A percentile compares a stretch with the other conserved stretches of the same genome.
Evolutionary conservation across 2,329 filamentous ascomycete species (phyloP).

Genomic region (Verticillium alfalfae): DNA sequence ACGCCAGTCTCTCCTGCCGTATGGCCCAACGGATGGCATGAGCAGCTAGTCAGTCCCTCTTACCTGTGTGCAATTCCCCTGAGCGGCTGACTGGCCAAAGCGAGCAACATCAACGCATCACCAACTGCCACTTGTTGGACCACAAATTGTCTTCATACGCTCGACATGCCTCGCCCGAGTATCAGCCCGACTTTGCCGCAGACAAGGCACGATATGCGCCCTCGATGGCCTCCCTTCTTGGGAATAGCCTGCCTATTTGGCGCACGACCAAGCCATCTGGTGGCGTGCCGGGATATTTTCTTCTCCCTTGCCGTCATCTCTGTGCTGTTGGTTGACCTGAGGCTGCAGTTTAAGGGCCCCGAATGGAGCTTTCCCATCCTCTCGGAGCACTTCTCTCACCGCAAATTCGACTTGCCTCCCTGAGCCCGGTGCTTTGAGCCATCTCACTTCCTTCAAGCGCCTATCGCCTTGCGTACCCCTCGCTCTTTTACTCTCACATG

Average conservation of each 20-base stretch:
- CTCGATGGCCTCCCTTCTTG: background rate
- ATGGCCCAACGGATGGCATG: too few relatives aligned
- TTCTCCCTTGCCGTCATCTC: background rate
- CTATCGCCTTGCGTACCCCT: background rate
- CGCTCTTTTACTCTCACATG: background rate
- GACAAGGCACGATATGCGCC: too few relatives aligned
- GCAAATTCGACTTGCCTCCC: background rate
- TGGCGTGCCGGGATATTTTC: slow-evolving; percentile 1
- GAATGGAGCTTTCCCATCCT: background rate
- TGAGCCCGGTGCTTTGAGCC: background rate
- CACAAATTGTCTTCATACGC: too few relatives aligned
- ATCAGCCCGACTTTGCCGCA: too few relatives aligned
- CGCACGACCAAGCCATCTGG: background rate
- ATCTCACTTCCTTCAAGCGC: background rate
- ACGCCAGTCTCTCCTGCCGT: too few relatives aligned
- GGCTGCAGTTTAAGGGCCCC: background rate
- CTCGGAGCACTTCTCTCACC: background rate
- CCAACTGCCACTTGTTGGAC: too few relatives aligned
- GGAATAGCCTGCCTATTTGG: background rate
- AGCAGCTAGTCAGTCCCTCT: too few relatives aligned
- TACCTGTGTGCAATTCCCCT: too few relatives aligned
- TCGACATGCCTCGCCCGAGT: too few relatives aligned
- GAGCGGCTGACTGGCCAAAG: too few relatives aligned
- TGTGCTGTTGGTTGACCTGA: background rate
- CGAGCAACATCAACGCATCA: too few relatives aligned